These are phyloP conservation scores for Kitagawia praeruptora DNA, from an alignment of 129 eudicot species.

Conservation along the genomic window DNA sequence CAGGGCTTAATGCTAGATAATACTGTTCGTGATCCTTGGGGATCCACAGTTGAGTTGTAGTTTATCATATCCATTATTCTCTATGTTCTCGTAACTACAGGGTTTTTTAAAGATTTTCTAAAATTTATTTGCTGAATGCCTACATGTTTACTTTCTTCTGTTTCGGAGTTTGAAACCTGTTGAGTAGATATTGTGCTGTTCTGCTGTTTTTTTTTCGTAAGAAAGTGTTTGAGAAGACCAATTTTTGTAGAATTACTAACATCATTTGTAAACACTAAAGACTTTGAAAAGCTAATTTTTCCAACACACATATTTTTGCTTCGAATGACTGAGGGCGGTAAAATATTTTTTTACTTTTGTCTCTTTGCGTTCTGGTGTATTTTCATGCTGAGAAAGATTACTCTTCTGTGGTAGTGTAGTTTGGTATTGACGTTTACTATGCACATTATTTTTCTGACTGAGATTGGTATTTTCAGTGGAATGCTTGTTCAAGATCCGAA, in stretches of 20 bases:
- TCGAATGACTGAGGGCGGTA: not conserved
- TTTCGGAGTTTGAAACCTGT: not conserved
- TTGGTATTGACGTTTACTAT: not conserved
- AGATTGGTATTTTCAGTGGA: conserved; percentile 49
- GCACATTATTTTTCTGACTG: conserved; percentile 11
- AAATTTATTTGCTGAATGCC: not conserved
- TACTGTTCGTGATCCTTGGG: not conserved
- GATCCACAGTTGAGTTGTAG: not conserved
- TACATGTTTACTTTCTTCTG: not conserved
- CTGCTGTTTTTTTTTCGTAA: not conserved
- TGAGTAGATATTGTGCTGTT: not conserved
- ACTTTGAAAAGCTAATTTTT: not conserved
- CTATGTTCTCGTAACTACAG: not conserved
- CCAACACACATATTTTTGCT: not conserved
- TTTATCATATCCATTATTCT: not conserved
- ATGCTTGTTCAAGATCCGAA: conserved; percentile 96
- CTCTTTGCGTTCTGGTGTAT: not conserved
- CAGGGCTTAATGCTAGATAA: not conserved
- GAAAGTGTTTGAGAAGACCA: not conserved
- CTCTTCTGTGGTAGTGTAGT: not conserved
- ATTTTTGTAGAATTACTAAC: not conserved
- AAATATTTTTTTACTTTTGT: not conserved
- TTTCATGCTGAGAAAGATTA: not conserved
- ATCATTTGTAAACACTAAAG: not conserved
- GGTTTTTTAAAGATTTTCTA: not conserved